A percentile compares a stretch with the other conserved stretches of the same genome.
These are phyloP conservation scores for Baorangia bicolor DNA, from an alignment of 768 basidiomycete species.

Conservation along the genomic window DNA sequence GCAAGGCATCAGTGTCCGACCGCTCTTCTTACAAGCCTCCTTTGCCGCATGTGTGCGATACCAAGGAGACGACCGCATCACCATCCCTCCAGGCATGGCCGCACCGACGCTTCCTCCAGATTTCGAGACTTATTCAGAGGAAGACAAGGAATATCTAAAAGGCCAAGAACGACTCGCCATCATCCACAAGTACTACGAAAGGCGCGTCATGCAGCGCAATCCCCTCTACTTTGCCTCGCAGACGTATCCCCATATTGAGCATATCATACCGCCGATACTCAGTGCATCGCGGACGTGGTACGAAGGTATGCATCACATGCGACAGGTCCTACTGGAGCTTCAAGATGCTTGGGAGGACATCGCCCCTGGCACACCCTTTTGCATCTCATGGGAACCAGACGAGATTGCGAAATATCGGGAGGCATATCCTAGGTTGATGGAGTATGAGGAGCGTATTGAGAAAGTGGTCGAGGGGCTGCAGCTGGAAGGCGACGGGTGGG, in stretches of 20 bases:
- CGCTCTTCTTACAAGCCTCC: constrained; percentile 13
- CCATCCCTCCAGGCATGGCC: background rate
- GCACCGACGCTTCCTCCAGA: background rate
- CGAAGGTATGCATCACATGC: background rate
- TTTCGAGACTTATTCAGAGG: background rate
- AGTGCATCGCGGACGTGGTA: constrained; percentile 4
- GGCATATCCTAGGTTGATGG: background rate
- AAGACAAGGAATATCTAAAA: background rate
- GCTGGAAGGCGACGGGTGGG: constrained; percentile 1
- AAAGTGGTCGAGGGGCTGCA: background rate
- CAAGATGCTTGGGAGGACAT: background rate
- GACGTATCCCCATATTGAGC: background rate
- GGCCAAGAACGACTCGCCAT: constrained; percentile 1
- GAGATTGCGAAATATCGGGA: background rate
- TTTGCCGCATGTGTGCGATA: constrained; percentile 5
- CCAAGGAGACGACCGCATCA: constrained; percentile 4
- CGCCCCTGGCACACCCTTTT: background rate
- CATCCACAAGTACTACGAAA: constrained; percentile 8
- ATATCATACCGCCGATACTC: background rate
- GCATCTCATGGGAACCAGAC: background rate
- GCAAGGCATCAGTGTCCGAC: constrained; percentile 15
- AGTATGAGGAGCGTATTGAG: background rate
- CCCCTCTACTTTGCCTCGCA: background rate
- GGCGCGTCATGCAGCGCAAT: background rate
- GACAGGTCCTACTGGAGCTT: background rate